Evolutionary conservation across 1,284 basidiomycete genomes (phyloP).

Genomic region (Leccinum variabile): DNA sequence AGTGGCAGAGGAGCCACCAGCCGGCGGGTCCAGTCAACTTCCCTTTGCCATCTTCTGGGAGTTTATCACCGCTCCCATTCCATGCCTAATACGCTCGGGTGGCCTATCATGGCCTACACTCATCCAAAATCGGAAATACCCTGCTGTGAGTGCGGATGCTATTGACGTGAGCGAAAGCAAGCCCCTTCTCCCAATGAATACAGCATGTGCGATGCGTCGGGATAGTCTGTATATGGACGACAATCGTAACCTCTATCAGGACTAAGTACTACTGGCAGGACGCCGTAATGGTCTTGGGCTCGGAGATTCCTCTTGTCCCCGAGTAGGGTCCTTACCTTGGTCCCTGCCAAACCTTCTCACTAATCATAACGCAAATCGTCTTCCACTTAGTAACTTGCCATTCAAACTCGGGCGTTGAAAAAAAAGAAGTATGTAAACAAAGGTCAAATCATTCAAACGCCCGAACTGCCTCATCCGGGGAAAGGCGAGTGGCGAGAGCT

Average conservation of each 20-base stretch:
- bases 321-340: not conserved
- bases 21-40: too few relatives aligned
- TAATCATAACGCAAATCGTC: not conserved
- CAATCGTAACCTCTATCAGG: too few relatives aligned
- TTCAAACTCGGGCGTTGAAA: not conserved
- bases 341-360: conserved; percentile 6
- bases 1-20: not conserved
- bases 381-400: conserved; percentile 9
- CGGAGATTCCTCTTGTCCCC: not conserved
- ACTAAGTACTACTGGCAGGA: too few relatives aligned
- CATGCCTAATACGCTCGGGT: not conserved
- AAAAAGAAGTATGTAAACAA: not conserved
- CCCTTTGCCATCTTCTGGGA: not conserved
- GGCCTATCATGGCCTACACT: not conserved
- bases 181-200: not conserved
- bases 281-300: conserved; percentile 1
- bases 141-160: not conserved
- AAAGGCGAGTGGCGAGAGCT: not conserved
- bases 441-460: conserved; percentile 1
- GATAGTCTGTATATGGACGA: conserved; percentile 2
- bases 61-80: not conserved
- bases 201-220: conserved; percentile 14
- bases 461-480: conserved; percentile 3
- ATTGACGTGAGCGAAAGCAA: not conserved
- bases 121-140: conserved; percentile 5